These are phyloP conservation scores for Solanum chmielewskii DNA, from an alignment of 257 asterid genomes.

Conservation along the genomic window DNA sequence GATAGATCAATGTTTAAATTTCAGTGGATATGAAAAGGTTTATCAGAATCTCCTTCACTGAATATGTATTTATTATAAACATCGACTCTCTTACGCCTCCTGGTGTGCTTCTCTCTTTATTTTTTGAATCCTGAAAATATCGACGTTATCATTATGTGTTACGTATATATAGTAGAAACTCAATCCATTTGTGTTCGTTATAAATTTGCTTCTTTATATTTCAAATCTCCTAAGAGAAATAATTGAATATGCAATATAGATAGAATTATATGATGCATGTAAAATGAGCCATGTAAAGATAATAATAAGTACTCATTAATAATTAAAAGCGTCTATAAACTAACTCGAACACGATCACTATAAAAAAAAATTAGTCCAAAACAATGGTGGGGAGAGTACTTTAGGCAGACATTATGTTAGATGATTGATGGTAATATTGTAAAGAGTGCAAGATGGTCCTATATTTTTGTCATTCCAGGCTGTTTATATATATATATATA, in stretches of 20 bases:
- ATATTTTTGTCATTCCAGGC: neutral
- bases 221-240: neutral
- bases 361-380: neutral
- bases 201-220: neutral
- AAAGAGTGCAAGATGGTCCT: neutral
- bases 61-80: neutral
- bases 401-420: neutral
- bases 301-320: neutral
- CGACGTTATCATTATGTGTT: neutral
- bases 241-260: neutral
- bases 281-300: neutral
- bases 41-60: neutral
- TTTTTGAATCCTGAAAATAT: neutral
- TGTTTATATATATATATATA: neutral
- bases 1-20: neutral
- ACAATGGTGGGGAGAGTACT: neutral
- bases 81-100: neutral
- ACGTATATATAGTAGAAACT: neutral
- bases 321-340: neutral
- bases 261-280: neutral
- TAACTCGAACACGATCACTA: neutral
- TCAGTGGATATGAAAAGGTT: neutral
- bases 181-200: neutral
- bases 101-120: neutral
- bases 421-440: neutral